A percentile compares a stretch with the other conserved stretches of the same genome.
These are phyloP conservation scores for Mycena sp. DNA, from an alignment of 1,284 basidiomycete species.

Conservation along the genomic window DNA sequence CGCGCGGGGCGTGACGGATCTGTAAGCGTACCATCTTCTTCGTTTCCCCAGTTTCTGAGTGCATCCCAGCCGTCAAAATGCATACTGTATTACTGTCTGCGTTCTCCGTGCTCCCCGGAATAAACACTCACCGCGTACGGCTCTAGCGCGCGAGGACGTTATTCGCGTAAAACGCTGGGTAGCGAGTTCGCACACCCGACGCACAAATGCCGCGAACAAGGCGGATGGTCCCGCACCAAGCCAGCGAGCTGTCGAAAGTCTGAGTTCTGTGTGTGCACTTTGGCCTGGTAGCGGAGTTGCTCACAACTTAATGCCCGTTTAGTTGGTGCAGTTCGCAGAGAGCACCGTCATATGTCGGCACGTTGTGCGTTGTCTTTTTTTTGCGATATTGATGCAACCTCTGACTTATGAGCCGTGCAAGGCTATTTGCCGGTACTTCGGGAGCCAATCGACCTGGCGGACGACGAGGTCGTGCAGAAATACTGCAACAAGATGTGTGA, in stretches of 20 bases:
- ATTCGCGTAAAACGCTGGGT: slow-evolving; percentile 64
- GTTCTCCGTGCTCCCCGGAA: neutral
- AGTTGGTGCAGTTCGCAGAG: slow-evolving; percentile 80
- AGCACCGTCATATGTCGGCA: slow-evolving; percentile 74
- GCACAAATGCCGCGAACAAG: slow-evolving; percentile 50
- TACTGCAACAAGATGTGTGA: slow-evolving; percentile 89
- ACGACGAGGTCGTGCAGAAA: slow-evolving; percentile 55
- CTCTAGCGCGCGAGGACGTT: slow-evolving; percentile 82
- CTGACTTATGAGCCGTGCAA: slow-evolving; percentile 38
- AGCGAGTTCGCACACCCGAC: slow-evolving; percentile 54
- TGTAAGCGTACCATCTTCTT: slow-evolving; percentile 52
- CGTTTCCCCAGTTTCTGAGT: neutral
- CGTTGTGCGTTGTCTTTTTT: slow-evolving; percentile 54
- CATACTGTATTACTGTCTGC: slow-evolving; percentile 82
- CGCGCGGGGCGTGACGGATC: slow-evolving; percentile 86
- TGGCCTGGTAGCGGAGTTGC: neutral
- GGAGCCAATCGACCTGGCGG: slow-evolving; percentile 71
- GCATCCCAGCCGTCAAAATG: slow-evolving; percentile 77
- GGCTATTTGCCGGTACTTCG: slow-evolving; percentile 87
- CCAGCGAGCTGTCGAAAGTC: slow-evolving; percentile 72
- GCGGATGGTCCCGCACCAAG: slow-evolving; percentile 66
- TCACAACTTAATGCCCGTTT: neutral
- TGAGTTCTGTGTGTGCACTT: slow-evolving; percentile 61
- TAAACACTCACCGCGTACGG: neutral
- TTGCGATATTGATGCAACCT: neutral